Conservation (phyloP, 305 asterid species). For the Euphrasia arctica region DNA sequence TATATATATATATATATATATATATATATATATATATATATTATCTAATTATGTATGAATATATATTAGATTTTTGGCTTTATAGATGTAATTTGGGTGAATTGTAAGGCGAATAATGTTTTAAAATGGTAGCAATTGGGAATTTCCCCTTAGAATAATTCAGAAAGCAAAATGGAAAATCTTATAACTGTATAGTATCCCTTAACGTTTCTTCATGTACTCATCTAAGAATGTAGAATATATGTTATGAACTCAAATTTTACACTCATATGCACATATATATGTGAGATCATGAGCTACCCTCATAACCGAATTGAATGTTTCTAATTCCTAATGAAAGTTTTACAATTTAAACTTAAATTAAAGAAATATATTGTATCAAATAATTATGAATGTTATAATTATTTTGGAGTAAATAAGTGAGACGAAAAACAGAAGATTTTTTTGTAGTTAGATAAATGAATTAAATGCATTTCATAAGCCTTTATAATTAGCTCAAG, state of each 20-base stretch:
- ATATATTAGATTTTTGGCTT: no score
- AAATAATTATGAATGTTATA: background rate
- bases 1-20: no score
- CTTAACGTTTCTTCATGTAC: no score
- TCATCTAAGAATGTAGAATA: background rate
- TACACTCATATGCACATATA: background rate
- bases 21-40: no score
- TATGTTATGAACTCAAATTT: background rate
- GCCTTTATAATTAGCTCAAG: background rate
- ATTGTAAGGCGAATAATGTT: no score
- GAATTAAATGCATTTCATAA: background rate
- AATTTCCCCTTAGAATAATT: no score
- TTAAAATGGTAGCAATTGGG: no score
- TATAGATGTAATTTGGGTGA: no score
- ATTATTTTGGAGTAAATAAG: background rate
- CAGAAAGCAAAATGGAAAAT: no score
- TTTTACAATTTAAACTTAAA: background rate
- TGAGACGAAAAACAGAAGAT: background rate
- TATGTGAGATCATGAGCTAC: background rate
- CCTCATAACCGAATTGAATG: background rate
- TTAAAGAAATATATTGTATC: background rate
- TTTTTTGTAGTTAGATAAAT: background rate
- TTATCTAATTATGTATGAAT: no score
- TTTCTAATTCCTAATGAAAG: background rate
- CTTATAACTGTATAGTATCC: no score